Base-by-base conservation (phyloP, 148 eudicot genomes). In the Dianthus caryophyllus region DNA sequence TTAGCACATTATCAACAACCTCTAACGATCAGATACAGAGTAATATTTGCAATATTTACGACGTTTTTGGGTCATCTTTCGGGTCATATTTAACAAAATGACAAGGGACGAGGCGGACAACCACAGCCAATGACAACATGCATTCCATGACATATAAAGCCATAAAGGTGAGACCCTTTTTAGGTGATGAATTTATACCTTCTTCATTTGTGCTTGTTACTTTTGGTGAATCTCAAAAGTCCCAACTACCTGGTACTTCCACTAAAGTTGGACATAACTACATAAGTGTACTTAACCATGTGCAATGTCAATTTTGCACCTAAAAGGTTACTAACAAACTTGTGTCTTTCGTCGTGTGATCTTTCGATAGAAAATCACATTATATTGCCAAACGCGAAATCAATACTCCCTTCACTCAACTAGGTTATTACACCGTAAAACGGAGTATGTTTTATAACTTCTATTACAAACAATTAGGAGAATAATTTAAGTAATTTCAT, bases 81-180 rank as follows among this genome's bases (percentile, higher is more conserved):
- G 13, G 13, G 25, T 60, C 47, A 18, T 20, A 20, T 60, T 36
- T 60, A 60, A 60, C 22, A 46, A 60, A 60, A 60, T n/a, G 36
- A 29, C 41, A 57, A 4, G 18, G 41, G 44, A 18, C 2, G 64
- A 58, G 46, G 25, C n/a, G 47, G 36, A 38, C 38, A 17, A 18
- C 27, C 21, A 36, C 36, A 57, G n/a, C 61, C 16, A 30, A 15
- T 9, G 15, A 27, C 24, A 51, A 51, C 21, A 15, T 26, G 31
- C 33, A 16, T 17, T 24, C 2, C 33, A 56, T 29, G 9, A 31
- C 61, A 26, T 30, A 27, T 56, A 56, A 53, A 21, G 52, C 21
- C 21, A n/a, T 16, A 48, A 48, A 21, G 38, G 20, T 13, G 14
- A 56, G 20, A 26, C 17, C 61, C 20, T 13, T 27, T 56, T 56